Conservation (phyloP, 2,329 filamentous ascomycete genomes). For the Claviceps monticola region DNA sequence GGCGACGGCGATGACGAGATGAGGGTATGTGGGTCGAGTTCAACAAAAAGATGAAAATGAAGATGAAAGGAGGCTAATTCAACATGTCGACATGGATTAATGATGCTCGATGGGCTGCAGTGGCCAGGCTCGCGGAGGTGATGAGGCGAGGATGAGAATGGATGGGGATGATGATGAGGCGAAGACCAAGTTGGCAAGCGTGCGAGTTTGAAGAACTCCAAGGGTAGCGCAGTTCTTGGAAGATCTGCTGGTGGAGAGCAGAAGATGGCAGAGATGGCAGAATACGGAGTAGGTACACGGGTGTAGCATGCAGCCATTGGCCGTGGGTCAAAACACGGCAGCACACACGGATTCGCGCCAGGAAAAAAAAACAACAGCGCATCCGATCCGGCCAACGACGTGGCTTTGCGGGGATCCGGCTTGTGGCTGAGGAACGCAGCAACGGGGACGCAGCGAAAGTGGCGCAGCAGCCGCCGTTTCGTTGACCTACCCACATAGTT, state of each 20-base stretch:
- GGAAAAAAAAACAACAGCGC: neutral
- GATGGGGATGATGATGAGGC: neutral
- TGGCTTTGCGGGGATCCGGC: too few relatives aligned
- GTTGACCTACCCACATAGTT: too few relatives aligned
- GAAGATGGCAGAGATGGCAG: slow-evolving; percentile 1
- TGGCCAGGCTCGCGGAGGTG: neutral
- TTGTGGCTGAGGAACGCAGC: too few relatives aligned
- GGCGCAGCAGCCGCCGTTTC: too few relatives aligned
- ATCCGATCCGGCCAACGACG: neutral
- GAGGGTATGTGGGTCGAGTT: too few relatives aligned
- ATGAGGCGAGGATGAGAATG: neutral
- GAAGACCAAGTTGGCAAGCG: neutral
- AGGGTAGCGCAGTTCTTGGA: slow-evolving; percentile 5
- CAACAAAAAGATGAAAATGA: neutral
- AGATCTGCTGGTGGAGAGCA: slow-evolving; percentile 9
- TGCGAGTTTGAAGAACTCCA: neutral
- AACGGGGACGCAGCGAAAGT: too few relatives aligned
- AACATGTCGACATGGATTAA: slow-evolving; percentile 7
- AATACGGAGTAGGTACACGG: neutral
- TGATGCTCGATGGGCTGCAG: slow-evolving; percentile 3
- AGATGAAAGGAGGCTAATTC: slow-evolving; percentile 2
- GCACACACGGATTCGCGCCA: slow-evolving; percentile 3
- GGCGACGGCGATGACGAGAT: too few relatives aligned
- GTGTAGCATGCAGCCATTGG: slow-evolving; percentile 13
- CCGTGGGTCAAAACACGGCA: slow-evolving; percentile 16